Evolutionary conservation across 345 rosid species (phyloP), one percentile per base, ranked within the genome.

Genomic region (Brassica rapa): DNA sequence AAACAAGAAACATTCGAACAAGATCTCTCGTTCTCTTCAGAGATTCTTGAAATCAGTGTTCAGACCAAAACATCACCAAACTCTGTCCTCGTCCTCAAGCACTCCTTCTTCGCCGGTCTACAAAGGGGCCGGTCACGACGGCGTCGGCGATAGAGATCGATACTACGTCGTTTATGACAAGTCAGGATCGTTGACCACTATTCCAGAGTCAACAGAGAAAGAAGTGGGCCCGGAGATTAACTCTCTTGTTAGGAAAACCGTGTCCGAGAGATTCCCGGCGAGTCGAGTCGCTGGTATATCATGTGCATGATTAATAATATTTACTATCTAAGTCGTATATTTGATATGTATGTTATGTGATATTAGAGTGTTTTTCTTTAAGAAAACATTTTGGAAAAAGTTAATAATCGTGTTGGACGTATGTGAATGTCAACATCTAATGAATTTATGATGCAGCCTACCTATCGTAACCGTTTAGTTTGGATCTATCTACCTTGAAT

Each of bases 101-200:
- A 72, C 77, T 67, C 70, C 82, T 46, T 49, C 77, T 43, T 72
- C 77, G 29, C 65, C 78, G 46, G 57, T 1, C 35, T 76, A 29
- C 70, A 83, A 70, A 60, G 76, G 79, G 0, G 77, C 82, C 0
- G 71, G 81, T 49, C 78, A 33, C 16, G 72, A 16, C 25, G 53
- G 23, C 68, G 66, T 68, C 9, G 68, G 72, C 11, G 81, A 72
- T 15, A 77, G 86, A 86, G 72, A 78, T 32, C 39, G 75, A 19
- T 77, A 79, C 84, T 83, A 68, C 78, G 83, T 85, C 32, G 81
- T 86, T 56, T 89, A 85, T 30, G 97, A 92, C 65, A 94, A 88
- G 77, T 73, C 93, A 0, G 91, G 92, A 1, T 85, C 90, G 60
- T 89, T 94, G 11, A 86, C 97, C 6, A 94, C 97, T 21, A 94